These are phyloP conservation scores for Clonostachys byssicola DNA, from an alignment of 2,329 filamentous ascomycete genomes.

Conservation along the genomic window DNA sequence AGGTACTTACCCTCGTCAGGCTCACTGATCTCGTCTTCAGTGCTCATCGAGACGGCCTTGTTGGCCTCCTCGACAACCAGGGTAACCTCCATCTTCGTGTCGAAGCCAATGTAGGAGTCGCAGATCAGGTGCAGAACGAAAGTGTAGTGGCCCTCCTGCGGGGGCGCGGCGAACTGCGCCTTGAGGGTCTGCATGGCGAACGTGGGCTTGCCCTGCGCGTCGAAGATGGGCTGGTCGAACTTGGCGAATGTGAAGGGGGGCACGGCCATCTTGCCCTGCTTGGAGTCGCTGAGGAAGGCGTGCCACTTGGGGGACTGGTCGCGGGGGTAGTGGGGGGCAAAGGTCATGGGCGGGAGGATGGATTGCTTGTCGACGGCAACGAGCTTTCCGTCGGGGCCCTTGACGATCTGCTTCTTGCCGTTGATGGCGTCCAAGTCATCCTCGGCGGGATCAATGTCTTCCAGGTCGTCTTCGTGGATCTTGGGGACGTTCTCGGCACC, in stretches of 20 bases:
- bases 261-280: conserved; percentile 93
- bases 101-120: conserved; percentile 92
- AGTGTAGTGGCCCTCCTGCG: conserved; percentile 86
- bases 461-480: conserved; percentile 74
- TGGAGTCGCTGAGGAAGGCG: conserved; percentile 89
- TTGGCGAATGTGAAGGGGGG: conserved; percentile 92
- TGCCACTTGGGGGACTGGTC: conserved; percentile 91
- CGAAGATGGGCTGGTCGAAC: conserved; percentile 86
- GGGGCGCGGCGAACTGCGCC: conserved; percentile 93
- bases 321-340: conserved; percentile 85
- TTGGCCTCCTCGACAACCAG: conserved; percentile 84
- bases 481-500: conserved; percentile 71
- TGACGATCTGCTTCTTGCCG: conserved; percentile 66
- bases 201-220: conserved; percentile 77
- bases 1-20: conserved; percentile 83
- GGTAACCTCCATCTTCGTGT: conserved; percentile 86
- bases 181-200: conserved; percentile 95
- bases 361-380: conserved; percentile 56
- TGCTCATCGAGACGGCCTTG: conserved; percentile 75
- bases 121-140: conserved; percentile 93
- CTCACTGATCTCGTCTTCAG: conserved; percentile 94
- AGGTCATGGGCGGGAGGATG: conserved; percentile 77
- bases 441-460: conserved; percentile 89
- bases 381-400: conserved; percentile 55
- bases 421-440: conserved; percentile 84